phyloP scores from a whole-genome alignment of 352 stramenopile species.

The Globisporangium spinosum region DNA sequence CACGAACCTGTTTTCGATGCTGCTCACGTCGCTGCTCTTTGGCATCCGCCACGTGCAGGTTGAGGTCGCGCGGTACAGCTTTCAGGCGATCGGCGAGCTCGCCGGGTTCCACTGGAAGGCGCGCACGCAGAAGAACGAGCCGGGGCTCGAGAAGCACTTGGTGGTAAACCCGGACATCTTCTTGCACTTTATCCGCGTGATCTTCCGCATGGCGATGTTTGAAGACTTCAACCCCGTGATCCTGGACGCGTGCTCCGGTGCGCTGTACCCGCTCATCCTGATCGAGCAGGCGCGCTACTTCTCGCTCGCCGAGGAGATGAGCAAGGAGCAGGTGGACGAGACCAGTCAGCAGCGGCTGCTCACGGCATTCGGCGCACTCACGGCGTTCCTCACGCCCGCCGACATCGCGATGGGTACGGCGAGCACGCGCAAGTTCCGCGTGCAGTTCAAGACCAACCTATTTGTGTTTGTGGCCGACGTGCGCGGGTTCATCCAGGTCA shows the following conservation, averaged over 20 bases:
- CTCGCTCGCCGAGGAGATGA: conserved; percentile 60
- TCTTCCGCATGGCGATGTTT: conserved; percentile 78
- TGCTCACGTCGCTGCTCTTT: conserved; percentile 70
- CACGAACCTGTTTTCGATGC: conserved; percentile 65
- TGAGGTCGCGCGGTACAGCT: conserved; percentile 78
- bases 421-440: conserved; percentile 64
- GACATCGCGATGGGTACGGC: conserved; percentile 60
- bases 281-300: conserved; percentile 75
- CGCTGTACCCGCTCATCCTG: conserved; percentile 79
- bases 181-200: conserved; percentile 66
- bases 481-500: conserved; percentile 80
- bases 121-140: conserved; percentile 37
- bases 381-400: conserved; percentile 53
- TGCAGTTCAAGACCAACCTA: conserved; percentile 77
- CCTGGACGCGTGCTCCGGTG: conserved; percentile 61
- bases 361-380: conserved; percentile 61
- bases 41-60: conserved; percentile 70
- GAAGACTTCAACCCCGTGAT: conserved; percentile 76
- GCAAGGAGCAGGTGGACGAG: conserved; percentile 44
- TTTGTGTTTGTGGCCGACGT: conserved; percentile 81
- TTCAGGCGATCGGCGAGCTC: conserved; percentile 77
- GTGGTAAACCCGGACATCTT: conserved; percentile 59
- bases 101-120: conserved; percentile 70
- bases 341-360: conserved; percentile 50
- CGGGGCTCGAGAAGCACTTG: conserved; percentile 44